phyloP scores from a whole-genome alignment of 768 basidiomycete genomes.

The Suillus subaureus region DNA sequence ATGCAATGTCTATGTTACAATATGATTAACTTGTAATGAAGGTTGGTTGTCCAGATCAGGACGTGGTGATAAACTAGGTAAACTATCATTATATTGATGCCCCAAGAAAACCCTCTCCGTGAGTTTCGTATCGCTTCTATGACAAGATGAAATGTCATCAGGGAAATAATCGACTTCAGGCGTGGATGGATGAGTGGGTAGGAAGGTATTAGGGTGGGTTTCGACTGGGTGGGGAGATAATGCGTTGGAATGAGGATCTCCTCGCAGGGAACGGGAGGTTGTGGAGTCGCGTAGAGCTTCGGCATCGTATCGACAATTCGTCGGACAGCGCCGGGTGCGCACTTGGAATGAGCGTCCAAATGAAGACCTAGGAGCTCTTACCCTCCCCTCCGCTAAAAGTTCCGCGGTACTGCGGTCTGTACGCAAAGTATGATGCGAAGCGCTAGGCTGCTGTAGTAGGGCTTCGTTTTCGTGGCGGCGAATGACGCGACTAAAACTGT shows the following conservation, averaged over 20 bases:
- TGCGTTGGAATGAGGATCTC: background rate
- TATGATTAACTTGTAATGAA: conserved; percentile 11
- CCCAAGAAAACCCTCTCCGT: conserved; percentile 3
- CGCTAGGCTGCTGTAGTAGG: conserved; percentile 49
- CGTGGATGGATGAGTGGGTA: background rate
- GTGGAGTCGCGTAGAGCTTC: conserved; percentile 9
- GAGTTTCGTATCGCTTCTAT: background rate
- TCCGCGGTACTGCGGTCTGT: conserved; percentile 24
- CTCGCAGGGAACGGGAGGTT: background rate
- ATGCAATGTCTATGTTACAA: conserved; percentile 9
- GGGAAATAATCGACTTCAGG: background rate
- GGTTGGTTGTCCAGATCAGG: conserved; percentile 11
- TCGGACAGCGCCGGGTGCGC: conserved; percentile 9
- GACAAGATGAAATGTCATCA: background rate
- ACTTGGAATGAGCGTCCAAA: conserved; percentile 7
- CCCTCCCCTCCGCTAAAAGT: conserved; percentile 11
- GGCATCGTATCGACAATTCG: background rate
- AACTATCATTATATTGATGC: conserved; percentile 14
- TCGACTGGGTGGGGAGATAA: conserved; percentile 7
- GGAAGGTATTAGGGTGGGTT: conserved; percentile 1
- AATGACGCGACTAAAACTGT: conserved; percentile 61
- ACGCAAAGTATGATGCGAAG: conserved; percentile 40
- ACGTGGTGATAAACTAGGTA: conserved; percentile 1
- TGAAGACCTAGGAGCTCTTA: conserved; percentile 6
- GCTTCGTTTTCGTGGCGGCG: conserved; percentile 62